phyloP scores from a whole-genome alignment of 2,329 filamentous ascomycete species.

The Aspergillus proliferans region DNA sequence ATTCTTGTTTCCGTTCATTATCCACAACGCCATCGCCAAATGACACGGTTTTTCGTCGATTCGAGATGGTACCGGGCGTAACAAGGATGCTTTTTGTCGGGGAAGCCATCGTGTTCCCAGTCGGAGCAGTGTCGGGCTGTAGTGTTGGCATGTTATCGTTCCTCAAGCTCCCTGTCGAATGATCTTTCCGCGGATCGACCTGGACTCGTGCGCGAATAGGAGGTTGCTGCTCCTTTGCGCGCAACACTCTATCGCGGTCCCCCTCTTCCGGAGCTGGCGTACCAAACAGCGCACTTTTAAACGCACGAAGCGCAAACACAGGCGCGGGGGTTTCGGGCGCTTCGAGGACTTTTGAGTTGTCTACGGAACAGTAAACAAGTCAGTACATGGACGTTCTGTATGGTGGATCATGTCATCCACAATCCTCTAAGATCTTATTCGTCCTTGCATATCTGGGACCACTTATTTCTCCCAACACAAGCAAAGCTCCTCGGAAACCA shows the following conservation, averaged over 20 bases:
- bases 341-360: conserved; percentile 50
- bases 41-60: conserved; percentile 55
- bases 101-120: conserved; percentile 35
- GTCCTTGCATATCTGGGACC: neutral
- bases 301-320: conserved; percentile 61
- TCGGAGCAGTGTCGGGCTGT: conserved; percentile 18
- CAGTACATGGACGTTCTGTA: neutral
- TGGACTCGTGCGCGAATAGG: conserved; percentile 15
- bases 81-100: conserved; percentile 60
- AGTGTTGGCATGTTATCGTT: conserved; percentile 12
- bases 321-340: conserved; percentile 60
- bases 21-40: conserved; percentile 54
- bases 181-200: conserved; percentile 15
- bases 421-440: neutral
- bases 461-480: neutral
- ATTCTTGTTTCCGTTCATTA: conserved; percentile 47
- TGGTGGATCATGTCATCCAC: neutral
- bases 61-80: conserved; percentile 54
- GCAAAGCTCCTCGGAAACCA: neutral
- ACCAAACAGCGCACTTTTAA: conserved; percentile 60
- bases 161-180: conserved; percentile 13
- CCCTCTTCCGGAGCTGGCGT: conserved; percentile 52
- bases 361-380: conserved; percentile 13
- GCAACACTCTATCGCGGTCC: conserved; percentile 16
- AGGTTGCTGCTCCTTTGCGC: conserved; percentile 10